Percentiles rank a stretch among this genome's conserved stretches.
phyloP scores from a whole-genome alignment of 257 asterid genomes.

The Nyctanthes arbortristis region DNA sequence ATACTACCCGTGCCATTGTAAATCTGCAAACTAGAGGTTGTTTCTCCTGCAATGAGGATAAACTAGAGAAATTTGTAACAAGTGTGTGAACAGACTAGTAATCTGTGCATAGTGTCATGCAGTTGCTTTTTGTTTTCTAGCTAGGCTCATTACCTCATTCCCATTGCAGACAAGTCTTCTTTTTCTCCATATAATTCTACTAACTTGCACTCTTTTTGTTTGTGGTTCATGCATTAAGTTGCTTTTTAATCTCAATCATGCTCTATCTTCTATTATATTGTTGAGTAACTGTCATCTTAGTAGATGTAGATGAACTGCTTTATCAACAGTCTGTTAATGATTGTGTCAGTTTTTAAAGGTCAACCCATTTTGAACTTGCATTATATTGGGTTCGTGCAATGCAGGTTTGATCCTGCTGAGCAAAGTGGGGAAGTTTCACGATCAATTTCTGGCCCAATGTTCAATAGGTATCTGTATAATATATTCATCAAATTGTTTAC shows the following conservation, averaged over 20 bases:
- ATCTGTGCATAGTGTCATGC: neutral
- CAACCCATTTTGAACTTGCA: conserved; percentile 18
- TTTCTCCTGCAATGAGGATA: neutral
- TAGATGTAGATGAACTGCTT: neutral
- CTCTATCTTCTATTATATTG: neutral
- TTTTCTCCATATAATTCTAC: neutral
- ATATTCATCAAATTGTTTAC: neutral
- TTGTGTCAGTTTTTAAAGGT: neutral
- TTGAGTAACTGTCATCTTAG: neutral
- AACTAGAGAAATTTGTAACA: neutral
- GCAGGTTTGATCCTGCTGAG: conserved; percentile 85
- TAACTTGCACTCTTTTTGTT: neutral
- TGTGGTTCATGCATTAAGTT: neutral
- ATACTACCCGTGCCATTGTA: neutral
- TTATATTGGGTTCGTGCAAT: conserved; percentile 21
- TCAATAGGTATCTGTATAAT: conserved; percentile 56
- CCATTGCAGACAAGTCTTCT: neutral
- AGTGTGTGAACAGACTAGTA: neutral
- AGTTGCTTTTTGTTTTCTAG: neutral
- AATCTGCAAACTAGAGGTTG: neutral
- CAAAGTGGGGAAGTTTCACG: conserved; percentile 88
- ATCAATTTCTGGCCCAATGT: conserved; percentile 55
- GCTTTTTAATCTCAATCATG: neutral
- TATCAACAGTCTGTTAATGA: neutral
- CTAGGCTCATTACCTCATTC: neutral